Evolutionary conservation across 148 eudicot genomes (phyloP).

Genomic region (Drosera capensis): DNA sequence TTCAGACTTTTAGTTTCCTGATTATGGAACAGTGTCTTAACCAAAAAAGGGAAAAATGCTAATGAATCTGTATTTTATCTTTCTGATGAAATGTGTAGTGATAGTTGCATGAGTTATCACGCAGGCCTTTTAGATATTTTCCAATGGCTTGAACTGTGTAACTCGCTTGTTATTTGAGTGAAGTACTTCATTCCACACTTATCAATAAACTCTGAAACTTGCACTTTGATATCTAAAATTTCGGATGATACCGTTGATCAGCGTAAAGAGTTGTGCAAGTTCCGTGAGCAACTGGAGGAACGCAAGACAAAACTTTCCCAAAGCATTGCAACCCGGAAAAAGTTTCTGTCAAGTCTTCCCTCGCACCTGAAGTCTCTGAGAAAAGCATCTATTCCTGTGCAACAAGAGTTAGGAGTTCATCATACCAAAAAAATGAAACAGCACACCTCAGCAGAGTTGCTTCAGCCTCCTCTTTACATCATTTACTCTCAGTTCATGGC

Average conservation of each 20-base stretch:
- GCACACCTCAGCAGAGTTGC: conserved; percentile 74
- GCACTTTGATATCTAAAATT: background rate
- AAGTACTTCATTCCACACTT: no score
- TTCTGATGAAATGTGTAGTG: no score
- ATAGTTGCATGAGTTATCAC: no score
- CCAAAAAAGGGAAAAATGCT: no score
- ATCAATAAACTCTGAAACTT: background rate
- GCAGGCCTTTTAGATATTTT: no score
- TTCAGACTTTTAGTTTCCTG: no score
- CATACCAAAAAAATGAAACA: conserved; percentile 85
- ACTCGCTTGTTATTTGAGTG: no score
- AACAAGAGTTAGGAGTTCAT: conserved; percentile 65
- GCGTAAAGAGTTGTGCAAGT: conserved; percentile 92
- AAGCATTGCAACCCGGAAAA: conserved; percentile 69
- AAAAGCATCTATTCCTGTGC: conserved; percentile 94
- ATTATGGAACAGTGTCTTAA: no score
- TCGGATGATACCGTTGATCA: conserved; percentile 17
- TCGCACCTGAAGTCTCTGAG: conserved; percentile 89
- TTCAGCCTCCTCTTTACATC: conserved; percentile 88
- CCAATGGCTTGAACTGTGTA: no score
- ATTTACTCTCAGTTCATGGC: conserved; percentile 81
- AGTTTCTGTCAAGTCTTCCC: conserved; percentile 91
- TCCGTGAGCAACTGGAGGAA: conserved; percentile 58
- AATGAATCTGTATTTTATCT: no score
- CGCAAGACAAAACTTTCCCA: conserved; percentile 61